Conservation (phyloP, 306 rosid genomes). For the Acmispon strigosus region DNA sequence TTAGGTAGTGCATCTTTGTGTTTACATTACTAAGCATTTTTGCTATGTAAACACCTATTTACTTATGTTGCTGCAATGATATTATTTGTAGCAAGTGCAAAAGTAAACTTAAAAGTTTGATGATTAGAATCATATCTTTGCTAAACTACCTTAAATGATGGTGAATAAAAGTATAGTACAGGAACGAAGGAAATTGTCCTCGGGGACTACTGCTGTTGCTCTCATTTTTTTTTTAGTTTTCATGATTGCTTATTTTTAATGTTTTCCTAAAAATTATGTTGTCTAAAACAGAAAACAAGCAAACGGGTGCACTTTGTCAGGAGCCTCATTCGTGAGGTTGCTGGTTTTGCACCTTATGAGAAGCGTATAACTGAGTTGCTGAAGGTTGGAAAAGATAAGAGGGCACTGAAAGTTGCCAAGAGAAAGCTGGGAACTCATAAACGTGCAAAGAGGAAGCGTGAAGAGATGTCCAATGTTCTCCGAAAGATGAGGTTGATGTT, state of each 20-base stretch:
- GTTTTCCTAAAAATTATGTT: background rate
- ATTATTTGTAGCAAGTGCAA: no score
- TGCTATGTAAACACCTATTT: no score
- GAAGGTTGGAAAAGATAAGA: constrained; percentile 94
- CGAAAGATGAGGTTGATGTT: constrained; percentile 72
- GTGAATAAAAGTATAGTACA: background rate
- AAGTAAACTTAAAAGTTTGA: background rate
- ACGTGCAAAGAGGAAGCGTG: constrained; percentile 89
- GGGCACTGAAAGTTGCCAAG: constrained; percentile 79
- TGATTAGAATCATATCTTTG: background rate
- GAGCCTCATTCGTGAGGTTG: constrained; percentile 71
- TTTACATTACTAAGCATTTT: no score
- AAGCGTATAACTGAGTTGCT: constrained; percentile 90
- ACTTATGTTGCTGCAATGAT: background rate
- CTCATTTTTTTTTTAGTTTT: background rate
- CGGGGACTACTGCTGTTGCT: background rate
- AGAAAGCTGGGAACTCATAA: constrained; percentile 90
- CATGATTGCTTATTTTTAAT: background rate
- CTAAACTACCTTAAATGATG: background rate
- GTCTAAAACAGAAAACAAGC: constrained; percentile 56
- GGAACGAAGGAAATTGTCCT: background rate
- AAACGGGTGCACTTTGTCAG: constrained; percentile 78
- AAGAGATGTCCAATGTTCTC: constrained; percentile 84
- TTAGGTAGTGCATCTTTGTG: no score
- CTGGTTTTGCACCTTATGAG: constrained; percentile 90